Conservation (phyloP, 441 rosid genomes). For the Manihot esculenta region DNA sequence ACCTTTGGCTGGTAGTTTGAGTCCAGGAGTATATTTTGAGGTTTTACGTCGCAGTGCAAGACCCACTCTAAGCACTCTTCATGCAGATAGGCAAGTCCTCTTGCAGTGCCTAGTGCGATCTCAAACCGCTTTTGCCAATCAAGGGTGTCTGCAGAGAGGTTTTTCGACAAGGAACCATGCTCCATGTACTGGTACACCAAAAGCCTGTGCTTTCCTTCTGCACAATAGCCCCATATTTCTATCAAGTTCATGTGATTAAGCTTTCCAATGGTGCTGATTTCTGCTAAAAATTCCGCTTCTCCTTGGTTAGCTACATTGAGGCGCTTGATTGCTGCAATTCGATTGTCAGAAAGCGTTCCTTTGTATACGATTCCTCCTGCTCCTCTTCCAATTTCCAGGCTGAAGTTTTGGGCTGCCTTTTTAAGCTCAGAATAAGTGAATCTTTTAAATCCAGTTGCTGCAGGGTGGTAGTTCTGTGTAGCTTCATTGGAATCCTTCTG, state of each 20-base stretch:
- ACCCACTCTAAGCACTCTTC: slow-evolving; percentile 33
- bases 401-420: slow-evolving; percentile 61
- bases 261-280: slow-evolving; percentile 26
- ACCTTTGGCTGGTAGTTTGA: slow-evolving; percentile 20
- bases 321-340: slow-evolving; percentile 26
- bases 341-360: slow-evolving; percentile 31
- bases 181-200: slow-evolving; percentile 29
- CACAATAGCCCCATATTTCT: slow-evolving; percentile 31
- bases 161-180: slow-evolving; percentile 18
- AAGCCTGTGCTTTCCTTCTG: slow-evolving; percentile 26
- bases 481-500: neutral
- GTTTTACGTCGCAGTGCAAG: slow-evolving; percentile 31
- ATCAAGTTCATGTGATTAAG: too few species aligned
- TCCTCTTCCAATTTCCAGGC: slow-evolving; percentile 67
- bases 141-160: slow-evolving; percentile 13
- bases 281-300: slow-evolving; percentile 29
- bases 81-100: slow-evolving; percentile 30
- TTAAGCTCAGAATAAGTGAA: slow-evolving; percentile 63
- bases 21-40: slow-evolving; percentile 25
- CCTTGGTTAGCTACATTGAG: slow-evolving; percentile 18
- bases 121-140: slow-evolving; percentile 23
- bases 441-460: slow-evolving; percentile 46
- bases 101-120: slow-evolving; percentile 24
- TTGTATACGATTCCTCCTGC: slow-evolving; percentile 83
- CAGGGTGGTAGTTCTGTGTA: slow-evolving; percentile 18